phyloP scores from a whole-genome alignment of 176 grass and related monocot species.

The Carex cristatella region DNA sequence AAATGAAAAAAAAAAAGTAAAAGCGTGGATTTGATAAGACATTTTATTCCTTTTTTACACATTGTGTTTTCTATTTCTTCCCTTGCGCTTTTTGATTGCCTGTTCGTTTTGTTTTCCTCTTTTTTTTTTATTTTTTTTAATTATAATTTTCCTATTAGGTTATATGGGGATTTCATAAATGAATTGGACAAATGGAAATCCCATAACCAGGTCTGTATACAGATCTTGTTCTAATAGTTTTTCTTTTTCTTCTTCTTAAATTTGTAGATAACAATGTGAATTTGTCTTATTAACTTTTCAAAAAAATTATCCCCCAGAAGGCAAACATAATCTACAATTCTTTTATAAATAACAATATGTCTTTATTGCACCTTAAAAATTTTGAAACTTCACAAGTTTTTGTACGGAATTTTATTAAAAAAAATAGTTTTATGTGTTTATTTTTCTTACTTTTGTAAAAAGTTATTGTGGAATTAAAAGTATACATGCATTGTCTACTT shows the following conservation, averaged over 20 bases:
- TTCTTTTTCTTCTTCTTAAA: not conserved
- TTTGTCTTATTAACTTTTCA: not conserved
- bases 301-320: not conserved
- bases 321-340: not conserved
- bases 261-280: not conserved
- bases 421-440: no score
- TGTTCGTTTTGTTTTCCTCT: not conserved
- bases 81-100: not conserved
- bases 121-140: not conserved
- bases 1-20: not conserved
- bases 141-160: not conserved
- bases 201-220: not conserved
- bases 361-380: no score
- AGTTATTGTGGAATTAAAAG: no score
- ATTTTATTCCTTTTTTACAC: not conserved
- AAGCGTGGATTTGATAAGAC: not conserved
- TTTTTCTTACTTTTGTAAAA: no score
- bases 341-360: not conserved
- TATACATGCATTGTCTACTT: no score
- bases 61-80: not conserved
- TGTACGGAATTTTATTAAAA: not conserved
- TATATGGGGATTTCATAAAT: not conserved
- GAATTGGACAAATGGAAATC: not conserved
- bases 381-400: not conserved
- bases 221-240: not conserved